Percentiles rank a stretch among this genome's conserved stretches.
phyloP scores from a whole-genome alignment of 129 eudicot genomes.

The Flaveria linearis region DNA sequence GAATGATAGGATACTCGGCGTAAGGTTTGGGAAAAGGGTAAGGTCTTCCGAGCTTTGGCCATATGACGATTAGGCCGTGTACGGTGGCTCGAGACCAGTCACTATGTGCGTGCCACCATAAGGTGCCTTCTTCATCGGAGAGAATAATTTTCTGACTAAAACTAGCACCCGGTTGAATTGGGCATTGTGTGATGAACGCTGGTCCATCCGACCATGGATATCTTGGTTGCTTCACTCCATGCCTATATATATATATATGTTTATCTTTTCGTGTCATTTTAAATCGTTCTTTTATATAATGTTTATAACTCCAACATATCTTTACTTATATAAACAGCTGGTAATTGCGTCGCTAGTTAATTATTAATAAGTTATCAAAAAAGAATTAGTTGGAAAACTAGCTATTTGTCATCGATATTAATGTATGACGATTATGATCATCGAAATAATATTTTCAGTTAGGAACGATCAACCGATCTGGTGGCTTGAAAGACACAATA shows the following conservation, averaged over 20 bases:
- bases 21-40: constrained; percentile 58
- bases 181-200: constrained; percentile 54
- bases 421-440: no score
- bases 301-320: no score
- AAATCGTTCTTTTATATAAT: not conserved
- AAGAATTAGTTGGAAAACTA: no score
- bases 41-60: constrained; percentile 34
- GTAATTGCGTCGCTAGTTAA: no score
- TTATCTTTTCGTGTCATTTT: not conserved
- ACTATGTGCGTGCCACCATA: constrained; percentile 51
- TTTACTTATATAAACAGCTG: no score
- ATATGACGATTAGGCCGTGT: constrained; percentile 44
- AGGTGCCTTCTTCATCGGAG: constrained; percentile 51
- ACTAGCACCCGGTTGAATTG: constrained; percentile 46
- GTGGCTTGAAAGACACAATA: no score
- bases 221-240: constrained; percentile 40
- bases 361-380: no score
- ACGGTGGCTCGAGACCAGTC: constrained; percentile 56
- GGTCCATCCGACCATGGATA: constrained; percentile 69
- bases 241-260: constrained; percentile 7
- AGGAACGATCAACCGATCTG: no score
- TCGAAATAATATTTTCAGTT: no score
- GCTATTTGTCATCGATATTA: no score
- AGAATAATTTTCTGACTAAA: constrained; percentile 43
- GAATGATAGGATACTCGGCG: constrained; percentile 38